A percentile compares a stretch with the other conserved stretches of the same genome.
These are phyloP conservation scores for Saksenaea vasiformis DNA, from an alignment of 371 early-diverging fungal genomes.

Conservation along the genomic window DNA sequence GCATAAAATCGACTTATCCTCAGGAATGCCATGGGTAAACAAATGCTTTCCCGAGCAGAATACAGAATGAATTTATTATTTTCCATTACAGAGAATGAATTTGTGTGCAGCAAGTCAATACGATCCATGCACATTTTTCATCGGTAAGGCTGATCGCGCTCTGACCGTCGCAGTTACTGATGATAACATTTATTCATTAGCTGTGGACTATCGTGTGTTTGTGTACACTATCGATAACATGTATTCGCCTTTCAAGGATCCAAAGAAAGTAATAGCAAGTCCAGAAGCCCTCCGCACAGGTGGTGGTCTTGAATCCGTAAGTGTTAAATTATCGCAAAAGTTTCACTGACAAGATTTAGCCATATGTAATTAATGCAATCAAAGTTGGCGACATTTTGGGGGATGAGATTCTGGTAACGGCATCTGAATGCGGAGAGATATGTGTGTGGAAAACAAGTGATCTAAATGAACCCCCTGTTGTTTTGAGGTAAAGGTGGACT, in stretches of 20 bases:
- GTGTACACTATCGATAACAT: constrained; percentile 25
- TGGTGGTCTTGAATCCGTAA: constrained; percentile 24
- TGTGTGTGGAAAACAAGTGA: constrained; percentile 52
- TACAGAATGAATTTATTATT: not conserved
- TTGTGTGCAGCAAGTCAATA: constrained; percentile 40
- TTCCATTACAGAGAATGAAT: constrained; percentile 43
- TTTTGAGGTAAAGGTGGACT: constrained; percentile 19
- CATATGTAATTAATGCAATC: constrained; percentile 60
- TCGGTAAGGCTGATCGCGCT: constrained; percentile 25
- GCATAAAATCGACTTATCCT: constrained; percentile 16
- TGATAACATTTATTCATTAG: constrained; percentile 12
- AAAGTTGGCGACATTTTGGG: constrained; percentile 44
- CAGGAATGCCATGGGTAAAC: constrained; percentile 22
- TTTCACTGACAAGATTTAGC: constrained; percentile 13
- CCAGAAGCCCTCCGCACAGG: constrained; percentile 10
- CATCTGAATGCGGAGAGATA: constrained; percentile 54
- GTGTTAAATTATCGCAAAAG: not conserved
- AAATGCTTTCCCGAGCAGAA: not conserved
- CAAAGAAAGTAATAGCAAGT: constrained; percentile 16
- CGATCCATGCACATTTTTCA: constrained; percentile 39
- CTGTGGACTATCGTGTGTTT: constrained; percentile 30
- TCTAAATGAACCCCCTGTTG: constrained; percentile 45
- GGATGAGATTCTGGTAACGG: constrained; percentile 55
- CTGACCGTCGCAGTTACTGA: not conserved
- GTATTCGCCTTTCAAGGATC: constrained; percentile 20